Evolutionary conservation across 768 basidiomycete species (phyloP).

Genomic region (Tulasnella sp.): DNA sequence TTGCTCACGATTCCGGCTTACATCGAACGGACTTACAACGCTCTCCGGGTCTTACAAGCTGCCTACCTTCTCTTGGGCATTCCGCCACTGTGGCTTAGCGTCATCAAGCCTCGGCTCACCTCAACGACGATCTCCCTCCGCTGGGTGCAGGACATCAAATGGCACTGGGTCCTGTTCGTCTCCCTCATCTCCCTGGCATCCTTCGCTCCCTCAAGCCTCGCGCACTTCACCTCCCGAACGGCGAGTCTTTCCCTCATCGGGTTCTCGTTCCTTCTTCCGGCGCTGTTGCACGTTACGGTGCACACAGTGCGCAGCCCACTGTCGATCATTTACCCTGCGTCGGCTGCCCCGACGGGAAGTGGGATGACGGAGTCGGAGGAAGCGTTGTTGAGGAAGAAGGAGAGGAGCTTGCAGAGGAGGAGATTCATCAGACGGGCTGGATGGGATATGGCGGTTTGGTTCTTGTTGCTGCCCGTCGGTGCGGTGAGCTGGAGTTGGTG

Average conservation of each 20-base stretch:
- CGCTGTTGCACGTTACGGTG: not conserved
- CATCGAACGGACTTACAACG: not conserved
- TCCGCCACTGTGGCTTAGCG: constrained; percentile 6
- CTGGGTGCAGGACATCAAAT: constrained; percentile 12
- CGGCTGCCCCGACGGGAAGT: not conserved
- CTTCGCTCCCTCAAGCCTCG: not conserved
- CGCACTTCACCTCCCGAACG: not conserved
- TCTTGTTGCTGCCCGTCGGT: constrained; percentile 3
- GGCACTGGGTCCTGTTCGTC: constrained; percentile 12
- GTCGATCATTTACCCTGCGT: constrained; percentile 5
- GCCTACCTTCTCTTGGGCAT: constrained; percentile 4
- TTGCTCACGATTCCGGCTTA: not conserved
- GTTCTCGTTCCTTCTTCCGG: not conserved
- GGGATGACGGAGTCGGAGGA: not conserved
- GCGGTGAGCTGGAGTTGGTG: constrained; percentile 7
- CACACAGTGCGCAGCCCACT: constrained; percentile 4
- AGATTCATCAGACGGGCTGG: not conserved
- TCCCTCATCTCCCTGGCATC: constrained; percentile 1
- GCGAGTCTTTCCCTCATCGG: not conserved
- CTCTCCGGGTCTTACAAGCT: not conserved
- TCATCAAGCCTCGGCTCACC: not conserved
- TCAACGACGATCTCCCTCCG: not conserved
- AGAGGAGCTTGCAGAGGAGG: constrained; percentile 9
- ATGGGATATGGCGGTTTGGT: constrained; percentile 11
- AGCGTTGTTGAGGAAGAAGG: constrained; percentile 9